Base-by-base conservation (phyloP, 805 yeast genomes). In the Candida cerambycidarum region DNA sequence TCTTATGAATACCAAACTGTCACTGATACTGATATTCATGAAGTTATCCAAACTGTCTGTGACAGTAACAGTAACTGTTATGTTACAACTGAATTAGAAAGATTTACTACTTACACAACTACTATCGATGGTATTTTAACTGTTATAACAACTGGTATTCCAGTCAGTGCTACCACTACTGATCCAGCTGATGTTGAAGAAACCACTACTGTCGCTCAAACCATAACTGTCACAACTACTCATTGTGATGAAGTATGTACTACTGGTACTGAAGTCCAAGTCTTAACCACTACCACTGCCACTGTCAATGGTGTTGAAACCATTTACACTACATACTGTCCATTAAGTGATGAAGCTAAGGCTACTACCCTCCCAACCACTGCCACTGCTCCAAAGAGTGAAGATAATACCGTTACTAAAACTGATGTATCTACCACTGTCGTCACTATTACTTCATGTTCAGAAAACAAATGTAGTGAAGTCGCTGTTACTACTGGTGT, bases 101-200 rank as follows among this genome's bases (percentile, higher is more conserved):
- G 59, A 15, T 43, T 40, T 28, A 56, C 71, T 32, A 67, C 73
- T 13, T 61, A 56, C 41, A 65, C 71, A 24, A 54, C 71, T 30
- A 62, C 66, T 5, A 58, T 66, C 6, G 62, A 69, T 42, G 75
- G 75, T 24, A 44, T 63, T 16, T 58, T 63, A 52, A 69, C 75
- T n/a, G 67, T 67, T 8, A 41, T 65, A 33, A 64, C 67, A 23
- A 59, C 67, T 5, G 63, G 47, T 6, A 49, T 59, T 13, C 73
- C 71, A 13, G 53, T 47, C 29, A 21, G 48, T 15, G 36, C 46
- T 11, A 32, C 25, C 24, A 29, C 46, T 11, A 27, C 29, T 28
- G 43, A 32, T 16, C 34, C 43, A 16, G 29, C 43, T 15, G 33
- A 42, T n/a, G 32, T 41, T 21, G 23, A 5, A 21, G 23, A 21